phyloP scores from a whole-genome alignment of 169 alveolate species.

The Plasmodium gonderi region DNA sequence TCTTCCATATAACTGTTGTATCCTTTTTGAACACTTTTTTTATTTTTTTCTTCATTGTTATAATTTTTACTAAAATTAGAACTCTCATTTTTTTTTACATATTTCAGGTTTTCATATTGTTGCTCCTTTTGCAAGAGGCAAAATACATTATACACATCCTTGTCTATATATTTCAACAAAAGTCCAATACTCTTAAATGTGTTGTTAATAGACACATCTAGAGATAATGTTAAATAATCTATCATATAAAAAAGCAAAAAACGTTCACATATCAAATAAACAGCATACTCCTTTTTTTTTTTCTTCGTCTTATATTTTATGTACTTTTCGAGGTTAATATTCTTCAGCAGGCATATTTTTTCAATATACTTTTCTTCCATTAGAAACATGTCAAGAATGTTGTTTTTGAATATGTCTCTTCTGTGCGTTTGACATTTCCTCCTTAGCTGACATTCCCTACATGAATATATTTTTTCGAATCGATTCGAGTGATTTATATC shows the following conservation, averaged over 20 bases:
- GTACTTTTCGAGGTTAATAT: constrained; percentile 49
- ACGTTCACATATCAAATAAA: constrained; percentile 56
- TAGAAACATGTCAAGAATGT: constrained; percentile 33
- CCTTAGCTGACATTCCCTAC: background rate
- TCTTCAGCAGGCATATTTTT: constrained; percentile 57
- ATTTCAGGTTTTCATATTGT: constrained; percentile 35
- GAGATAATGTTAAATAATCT: constrained; percentile 56
- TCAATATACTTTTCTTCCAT: constrained; percentile 60
- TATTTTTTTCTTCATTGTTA: background rate
- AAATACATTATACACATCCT: constrained; percentile 57
- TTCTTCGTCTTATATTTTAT: constrained; percentile 63
- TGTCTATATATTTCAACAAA: constrained; percentile 41
- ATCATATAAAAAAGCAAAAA: constrained; percentile 65
- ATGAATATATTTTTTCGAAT: too few relatives aligned
- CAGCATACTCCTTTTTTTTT: constrained; percentile 59
- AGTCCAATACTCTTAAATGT: constrained; percentile 58
- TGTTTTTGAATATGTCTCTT: constrained; percentile 6
- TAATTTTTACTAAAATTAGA: background rate
- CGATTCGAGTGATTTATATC: too few relatives aligned
- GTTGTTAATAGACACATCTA: constrained; percentile 56
- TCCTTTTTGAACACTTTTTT: background rate
- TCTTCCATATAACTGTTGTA: background rate
- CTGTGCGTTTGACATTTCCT: background rate
- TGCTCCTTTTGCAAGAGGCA: constrained; percentile 63
- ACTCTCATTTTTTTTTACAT: background rate